Evolutionary conservation across 441 rosid genomes (phyloP), one percentile per base, ranked within the genome.

Genomic region (Croton setiger): DNA sequence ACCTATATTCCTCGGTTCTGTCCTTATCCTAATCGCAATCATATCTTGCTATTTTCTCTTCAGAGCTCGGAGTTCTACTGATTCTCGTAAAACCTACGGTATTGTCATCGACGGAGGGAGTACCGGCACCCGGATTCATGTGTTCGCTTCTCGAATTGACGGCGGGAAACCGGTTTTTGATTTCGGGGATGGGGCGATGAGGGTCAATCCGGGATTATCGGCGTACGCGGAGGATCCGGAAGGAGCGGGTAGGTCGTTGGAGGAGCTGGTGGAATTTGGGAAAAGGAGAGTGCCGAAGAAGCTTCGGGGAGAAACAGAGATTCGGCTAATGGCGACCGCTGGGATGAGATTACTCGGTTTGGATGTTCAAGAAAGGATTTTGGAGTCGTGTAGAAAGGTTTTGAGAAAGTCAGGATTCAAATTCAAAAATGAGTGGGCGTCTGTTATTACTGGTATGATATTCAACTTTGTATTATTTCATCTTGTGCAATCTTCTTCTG

Each of bases 311-410:
- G 71, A 86, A 81, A 87, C 89, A 23, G 98, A 88, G 57, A 75
- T 89, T 74, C 72, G 91, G 85, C 68, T 93, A 7, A 91, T 93
- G 98, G 95, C 96, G 1, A 91, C 98, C 0, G 98, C 96, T 18
- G 98, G 98, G 67, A 66, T 93, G 90, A 80, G 98, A 73, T 73
- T 89, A 80, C 82, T 91, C 57, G 84, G 82, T 31, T 7, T 66
- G 21, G 64, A 53, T 21, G 77, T 82, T 63, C 97, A 86, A 60
- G 82, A 79, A 48, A 75, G 67, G 83, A 88, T 91, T 63, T 75
- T 93, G 66, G 75, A 80, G 45, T 77, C 82, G 21, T 77, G 88
- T 11, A 80, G 95, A 60, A 66, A 66, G 71, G 83, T 82, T 62
- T 83, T 91, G 56, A 82, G 86, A 68, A 73, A 51, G 21, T 88